Evolutionary conservation across 2,329 filamentous ascomycete genomes (phyloP), one percentile per base, ranked within the genome.

Genomic region (Claviceps sp.): DNA sequence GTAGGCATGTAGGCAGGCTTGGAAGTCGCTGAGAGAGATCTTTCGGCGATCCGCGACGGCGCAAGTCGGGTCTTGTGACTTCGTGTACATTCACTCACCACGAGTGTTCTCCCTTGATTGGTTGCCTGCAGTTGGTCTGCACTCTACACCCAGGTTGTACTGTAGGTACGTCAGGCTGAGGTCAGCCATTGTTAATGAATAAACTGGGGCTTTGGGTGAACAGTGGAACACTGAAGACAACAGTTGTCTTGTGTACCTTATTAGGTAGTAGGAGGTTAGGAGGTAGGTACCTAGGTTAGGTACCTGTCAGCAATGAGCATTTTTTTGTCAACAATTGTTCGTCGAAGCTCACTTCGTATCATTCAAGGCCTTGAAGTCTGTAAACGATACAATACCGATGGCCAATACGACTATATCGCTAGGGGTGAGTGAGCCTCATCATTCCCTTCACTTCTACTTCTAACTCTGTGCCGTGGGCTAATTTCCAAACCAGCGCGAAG

Each of bases 401-500:
- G 8, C 26, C 26, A 30, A 30, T 30, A 53, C 49, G 50, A 30
- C 46, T 44, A 36, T 26, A 16, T 18, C 30, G 14, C 37, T 22
- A n/a, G 11, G 24, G 34, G 41, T 50, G 11, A 36, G 49, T 5
- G n/a, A 41, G 18, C 41, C 42, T 38, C 26, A 30, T 38, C 14
- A 18, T 18, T 16, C 22, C 5, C 30, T 26, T 46, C 40, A 18
- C 11, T 18, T 37, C 16, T 11, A 22, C 22, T 4, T 22, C 3
- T 24, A 46, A 46, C 16, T 13, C 8, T 30, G 26, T 30, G 7
- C 26, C 8, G 18, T 41, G 41, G 16, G 30, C 47, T 51, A 22
- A 50, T 30, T 7, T 36, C 22, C 26, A 30, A 30, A 30, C 26
- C 26, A 11, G 18, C 9, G 30, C 20, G 47, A 69, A 63, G 57